Evolutionary conservation across 108 stramenopile genomes (phyloP).

Genomic region (Discostella pseudostelligera): DNA sequence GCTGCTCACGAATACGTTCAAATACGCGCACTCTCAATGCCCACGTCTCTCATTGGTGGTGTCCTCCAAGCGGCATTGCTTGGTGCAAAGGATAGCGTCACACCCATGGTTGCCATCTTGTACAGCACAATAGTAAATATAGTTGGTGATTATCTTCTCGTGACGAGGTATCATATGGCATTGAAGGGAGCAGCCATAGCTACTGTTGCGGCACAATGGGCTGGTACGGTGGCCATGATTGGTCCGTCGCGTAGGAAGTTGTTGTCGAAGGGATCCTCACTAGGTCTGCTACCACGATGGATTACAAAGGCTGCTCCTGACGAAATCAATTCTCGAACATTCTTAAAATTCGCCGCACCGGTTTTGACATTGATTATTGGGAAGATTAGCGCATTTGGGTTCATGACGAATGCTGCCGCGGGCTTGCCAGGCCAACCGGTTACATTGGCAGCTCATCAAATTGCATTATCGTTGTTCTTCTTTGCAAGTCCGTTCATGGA

Average conservation of each 20-base stretch:
- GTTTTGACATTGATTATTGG: conserved; percentile 83
- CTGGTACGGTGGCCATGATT: conserved; percentile 67
- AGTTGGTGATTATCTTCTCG: conserved; percentile 71
- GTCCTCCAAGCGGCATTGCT: conserved; percentile 79
- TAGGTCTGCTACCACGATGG: conserved; percentile 25
- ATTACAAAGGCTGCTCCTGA: conserved; percentile 24
- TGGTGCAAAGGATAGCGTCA: conserved; percentile 84
- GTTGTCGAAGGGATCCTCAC: conserved; percentile 28
- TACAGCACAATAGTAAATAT: conserved; percentile 74
- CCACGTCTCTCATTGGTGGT: conserved; percentile 73
- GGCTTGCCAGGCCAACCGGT: conserved; percentile 80
- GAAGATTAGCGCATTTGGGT: conserved; percentile 85
- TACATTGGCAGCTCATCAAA: conserved; percentile 82
- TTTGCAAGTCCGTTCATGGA: conserved; percentile 86
- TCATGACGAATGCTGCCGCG: conserved; percentile 86
- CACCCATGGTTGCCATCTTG: conserved; percentile 75
- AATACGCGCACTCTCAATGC: conserved; percentile 84
- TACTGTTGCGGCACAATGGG: conserved; percentile 71
- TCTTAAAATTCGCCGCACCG: conserved; percentile 81
- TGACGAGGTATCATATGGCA: conserved; percentile 64
- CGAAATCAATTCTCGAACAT: conserved; percentile 53
- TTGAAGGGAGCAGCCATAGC: conserved; percentile 83
- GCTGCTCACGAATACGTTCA: conserved; percentile 78
- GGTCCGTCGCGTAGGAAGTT: conserved; percentile 64
- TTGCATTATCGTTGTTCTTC: conserved; percentile 80